Evolutionary conservation across 768 basidiomycete species (phyloP).

Genomic region (Suillus brevipes): DNA sequence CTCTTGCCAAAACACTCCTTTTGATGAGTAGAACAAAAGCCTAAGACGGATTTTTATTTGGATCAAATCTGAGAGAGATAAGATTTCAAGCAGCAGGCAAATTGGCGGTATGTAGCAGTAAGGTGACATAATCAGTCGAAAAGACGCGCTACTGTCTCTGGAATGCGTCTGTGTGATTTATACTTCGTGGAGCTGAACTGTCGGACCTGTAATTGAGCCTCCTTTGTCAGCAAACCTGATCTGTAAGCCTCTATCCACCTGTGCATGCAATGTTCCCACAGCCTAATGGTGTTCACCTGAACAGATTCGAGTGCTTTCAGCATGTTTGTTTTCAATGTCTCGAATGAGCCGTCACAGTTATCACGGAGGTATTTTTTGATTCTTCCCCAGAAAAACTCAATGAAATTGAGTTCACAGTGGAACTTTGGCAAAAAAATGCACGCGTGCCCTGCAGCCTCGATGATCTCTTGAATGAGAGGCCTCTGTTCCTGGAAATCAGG

Average conservation of each 20-base stretch:
- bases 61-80: slow-evolving; percentile 2
- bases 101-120: background rate
- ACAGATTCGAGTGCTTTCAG: slow-evolving; percentile 20
- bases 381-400: slow-evolving; percentile 28
- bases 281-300: slow-evolving; percentile 12
- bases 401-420: slow-evolving; percentile 26
- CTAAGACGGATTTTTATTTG: slow-evolving; percentile 8
- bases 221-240: slow-evolving; percentile 10
- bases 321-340: slow-evolving; percentile 25
- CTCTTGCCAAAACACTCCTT: slow-evolving; percentile 11
- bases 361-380: slow-evolving; percentile 15
- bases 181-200: slow-evolving; percentile 17
- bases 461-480: slow-evolving; percentile 26
- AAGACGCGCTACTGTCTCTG: background rate
- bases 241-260: slow-evolving; percentile 19
- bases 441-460: slow-evolving; percentile 25
- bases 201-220: slow-evolving; percentile 16
- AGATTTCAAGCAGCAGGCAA: background rate
- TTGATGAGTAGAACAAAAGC: slow-evolving; percentile 4
- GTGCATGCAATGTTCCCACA: slow-evolving; percentile 17
- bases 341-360: slow-evolving; percentile 27
- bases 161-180: slow-evolving; percentile 11
- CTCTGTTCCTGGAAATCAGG: slow-evolving; percentile 17
- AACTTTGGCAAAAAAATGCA: slow-evolving; percentile 31
- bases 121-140: background rate